phyloP scores from a whole-genome alignment of 495 filamentous ascomycete species.

The Talaromyces wortmannii region DNA sequence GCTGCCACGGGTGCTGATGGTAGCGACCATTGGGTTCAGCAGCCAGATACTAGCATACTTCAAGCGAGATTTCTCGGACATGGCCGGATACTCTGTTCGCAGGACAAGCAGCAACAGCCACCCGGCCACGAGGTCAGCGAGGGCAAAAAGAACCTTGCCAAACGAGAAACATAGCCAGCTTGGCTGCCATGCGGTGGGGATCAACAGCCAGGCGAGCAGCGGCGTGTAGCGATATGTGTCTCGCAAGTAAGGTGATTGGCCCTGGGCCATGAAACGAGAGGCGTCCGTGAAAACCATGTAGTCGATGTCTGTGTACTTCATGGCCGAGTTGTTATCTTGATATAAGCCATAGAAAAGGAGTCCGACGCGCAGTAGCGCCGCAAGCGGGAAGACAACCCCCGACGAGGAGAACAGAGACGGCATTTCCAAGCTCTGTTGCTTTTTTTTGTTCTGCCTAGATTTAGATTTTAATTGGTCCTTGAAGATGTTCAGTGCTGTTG shows the following conservation, averaged over 20 bases:
- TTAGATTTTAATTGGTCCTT: too few species aligned
- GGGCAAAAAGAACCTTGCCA: slow-evolving; percentile 82
- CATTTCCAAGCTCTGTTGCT: slow-evolving; percentile 6
- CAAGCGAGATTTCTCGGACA: slow-evolving; percentile 48
- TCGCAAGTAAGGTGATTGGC: slow-evolving; percentile 70
- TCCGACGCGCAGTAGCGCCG: slow-evolving; percentile 57
- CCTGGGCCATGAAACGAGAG: slow-evolving; percentile 60
- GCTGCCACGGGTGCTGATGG: slow-evolving; percentile 88
- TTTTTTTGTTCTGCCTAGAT: background rate
- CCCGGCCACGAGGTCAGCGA: slow-evolving; percentile 77
- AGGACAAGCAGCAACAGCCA: slow-evolving; percentile 74
- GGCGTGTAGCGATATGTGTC: slow-evolving; percentile 98
- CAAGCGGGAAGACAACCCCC: slow-evolving; percentile 55
- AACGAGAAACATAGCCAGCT: slow-evolving; percentile 63
- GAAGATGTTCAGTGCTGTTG: too few species aligned
- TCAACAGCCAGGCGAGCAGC: slow-evolving; percentile 78
- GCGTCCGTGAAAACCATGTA: slow-evolving; percentile 99
- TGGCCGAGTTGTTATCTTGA: slow-evolving; percentile 81
- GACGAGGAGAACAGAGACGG: slow-evolving; percentile 34
- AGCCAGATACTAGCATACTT: slow-evolving; percentile 83
- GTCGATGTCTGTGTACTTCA: slow-evolving; percentile 99
- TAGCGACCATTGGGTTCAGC: slow-evolving; percentile 95
- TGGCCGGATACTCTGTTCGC: slow-evolving; percentile 22
- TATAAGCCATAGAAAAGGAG: slow-evolving; percentile 81
- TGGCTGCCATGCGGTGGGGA: slow-evolving; percentile 63